These are phyloP conservation scores for Polytrichum formosum DNA, from an alignment of 225 moss, liverwort and hornwort species.

Conservation along the genomic window DNA sequence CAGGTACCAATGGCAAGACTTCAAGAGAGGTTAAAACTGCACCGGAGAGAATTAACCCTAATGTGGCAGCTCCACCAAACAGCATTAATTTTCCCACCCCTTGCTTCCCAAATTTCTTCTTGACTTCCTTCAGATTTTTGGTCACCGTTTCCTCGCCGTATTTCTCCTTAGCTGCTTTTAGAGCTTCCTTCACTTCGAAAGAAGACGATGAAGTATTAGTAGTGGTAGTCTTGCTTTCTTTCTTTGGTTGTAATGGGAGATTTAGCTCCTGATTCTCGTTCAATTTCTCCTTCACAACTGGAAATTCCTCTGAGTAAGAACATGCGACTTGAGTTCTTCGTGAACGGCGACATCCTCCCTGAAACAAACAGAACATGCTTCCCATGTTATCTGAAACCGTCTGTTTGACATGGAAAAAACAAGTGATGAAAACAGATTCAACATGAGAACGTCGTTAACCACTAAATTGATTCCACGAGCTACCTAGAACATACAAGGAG, in stretches of 20 bases:
- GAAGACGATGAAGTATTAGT: background rate
- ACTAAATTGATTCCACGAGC: background rate
- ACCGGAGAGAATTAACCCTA: conserved; percentile 55
- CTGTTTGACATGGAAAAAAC: background rate
- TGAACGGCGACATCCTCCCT: conserved; percentile 21
- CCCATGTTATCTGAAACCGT: background rate
- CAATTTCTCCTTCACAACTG: conserved; percentile 18
- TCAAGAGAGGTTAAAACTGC: conserved; percentile 67
- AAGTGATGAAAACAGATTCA: background rate
- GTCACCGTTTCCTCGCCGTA: conserved; percentile 30
- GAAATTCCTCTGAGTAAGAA: conserved; percentile 30
- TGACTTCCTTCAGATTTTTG: conserved; percentile 56
- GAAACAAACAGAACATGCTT: background rate
- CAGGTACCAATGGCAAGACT: conserved; percentile 57
- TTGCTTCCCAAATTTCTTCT: conserved; percentile 41
- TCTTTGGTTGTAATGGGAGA: conserved; percentile 36
- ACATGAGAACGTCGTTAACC: background rate
- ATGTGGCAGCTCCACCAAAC: conserved; percentile 53
- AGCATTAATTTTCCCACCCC: conserved; percentile 54
- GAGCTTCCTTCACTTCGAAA: conserved; percentile 23
- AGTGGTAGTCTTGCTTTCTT: background rate
- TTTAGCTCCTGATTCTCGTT: conserved; percentile 22
- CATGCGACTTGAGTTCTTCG: conserved; percentile 18
- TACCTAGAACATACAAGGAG: background rate
- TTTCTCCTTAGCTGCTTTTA: conserved; percentile 24